Evolutionary conservation across 1,139 yeast genomes (phyloP).

Genomic region (Scheffersomyces titani): DNA sequence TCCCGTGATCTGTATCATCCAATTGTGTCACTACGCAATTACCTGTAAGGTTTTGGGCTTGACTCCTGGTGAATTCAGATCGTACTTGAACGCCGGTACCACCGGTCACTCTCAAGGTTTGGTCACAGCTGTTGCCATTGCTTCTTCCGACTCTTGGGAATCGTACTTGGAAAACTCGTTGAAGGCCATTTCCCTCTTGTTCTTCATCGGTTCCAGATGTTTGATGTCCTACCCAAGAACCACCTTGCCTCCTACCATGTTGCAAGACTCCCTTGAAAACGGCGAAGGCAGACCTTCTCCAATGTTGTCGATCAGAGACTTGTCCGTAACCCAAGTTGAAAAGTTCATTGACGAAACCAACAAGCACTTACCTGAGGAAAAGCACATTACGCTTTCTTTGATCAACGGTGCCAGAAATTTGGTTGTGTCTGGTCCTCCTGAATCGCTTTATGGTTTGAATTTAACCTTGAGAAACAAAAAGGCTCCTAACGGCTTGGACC

Average conservation of each 20-base stretch:
- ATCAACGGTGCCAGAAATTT: conserved; percentile 94
- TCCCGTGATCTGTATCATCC: conserved; percentile 94
- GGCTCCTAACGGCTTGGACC: conserved; percentile 93
- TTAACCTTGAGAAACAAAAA: conserved; percentile 89
- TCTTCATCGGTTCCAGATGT: conserved; percentile 92
- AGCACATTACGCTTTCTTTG: conserved; percentile 87
- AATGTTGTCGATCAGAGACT: conserved; percentile 91
- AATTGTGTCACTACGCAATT: conserved; percentile 88
- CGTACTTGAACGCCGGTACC: conserved; percentile 63
- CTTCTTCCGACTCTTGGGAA: conserved; percentile 85
- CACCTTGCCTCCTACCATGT: conserved; percentile 88
- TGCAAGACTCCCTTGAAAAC: conserved; percentile 89
- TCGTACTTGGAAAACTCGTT: conserved; percentile 70
- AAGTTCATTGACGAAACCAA: conserved; percentile 81
- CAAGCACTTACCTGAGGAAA: conserved; percentile 87
- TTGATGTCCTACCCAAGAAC: conserved; percentile 91
- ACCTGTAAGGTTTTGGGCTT: conserved; percentile 83
- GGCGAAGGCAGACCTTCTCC: conserved; percentile 98
- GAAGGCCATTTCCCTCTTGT: conserved; percentile 80
- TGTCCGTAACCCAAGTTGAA: conserved; percentile 78
- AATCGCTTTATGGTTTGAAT: conserved; percentile 95
- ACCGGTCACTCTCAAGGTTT: conserved; percentile 99
- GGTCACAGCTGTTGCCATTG: conserved; percentile 88
- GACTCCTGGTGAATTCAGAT: conserved; percentile 86
- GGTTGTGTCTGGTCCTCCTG: conserved; percentile 98